phyloP scores from a whole-genome alignment of 495 filamentous ascomycete species.

The Talaromyces nanjingensis region DNA sequence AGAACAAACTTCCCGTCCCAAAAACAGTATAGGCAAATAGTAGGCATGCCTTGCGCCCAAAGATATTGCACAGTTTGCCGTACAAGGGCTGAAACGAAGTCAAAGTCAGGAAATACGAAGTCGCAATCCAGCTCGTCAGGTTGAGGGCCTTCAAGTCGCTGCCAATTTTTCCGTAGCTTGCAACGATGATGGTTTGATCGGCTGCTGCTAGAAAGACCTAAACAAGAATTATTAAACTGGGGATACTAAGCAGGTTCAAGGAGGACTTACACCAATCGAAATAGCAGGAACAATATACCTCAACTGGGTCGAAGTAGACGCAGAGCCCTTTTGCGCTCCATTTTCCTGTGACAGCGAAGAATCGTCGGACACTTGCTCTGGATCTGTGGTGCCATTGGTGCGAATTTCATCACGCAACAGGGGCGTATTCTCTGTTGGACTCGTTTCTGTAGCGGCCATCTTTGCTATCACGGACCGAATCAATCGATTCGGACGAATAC shows the following conservation, averaged over 20 bases:
- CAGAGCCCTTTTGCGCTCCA: slow-evolving; percentile 17
- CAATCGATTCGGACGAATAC: neutral
- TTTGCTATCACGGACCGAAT: neutral
- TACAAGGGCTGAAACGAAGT: slow-evolving; percentile 76
- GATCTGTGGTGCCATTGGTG: slow-evolving; percentile 9
- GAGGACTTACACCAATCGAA: slow-evolving; percentile 42
- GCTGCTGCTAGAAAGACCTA: slow-evolving; percentile 65
- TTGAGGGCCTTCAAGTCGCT: slow-evolving; percentile 73
- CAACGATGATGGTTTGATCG: slow-evolving; percentile 78
- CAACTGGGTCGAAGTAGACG: slow-evolving; percentile 19
- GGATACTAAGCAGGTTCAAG: neutral
- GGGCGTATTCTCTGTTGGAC: slow-evolving; percentile 34
- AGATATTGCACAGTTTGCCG: slow-evolving; percentile 74
- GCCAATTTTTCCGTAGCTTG: slow-evolving; percentile 73
- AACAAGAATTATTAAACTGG: neutral
- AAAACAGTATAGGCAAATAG: slow-evolving; percentile 70
- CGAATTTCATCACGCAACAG: slow-evolving; percentile 27
- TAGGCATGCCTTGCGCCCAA: slow-evolving; percentile 70
- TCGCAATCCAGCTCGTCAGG: slow-evolving; percentile 79
- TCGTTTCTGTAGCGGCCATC: slow-evolving; percentile 22
- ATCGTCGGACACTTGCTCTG: neutral
- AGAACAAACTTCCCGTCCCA: slow-evolving; percentile 64
- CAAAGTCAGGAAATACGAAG: slow-evolving; percentile 70
- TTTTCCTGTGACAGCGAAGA: slow-evolving; percentile 14
- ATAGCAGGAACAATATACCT: slow-evolving; percentile 44